These are phyloP conservation scores for Phytophthora podocarpi DNA, from an alignment of 352 stramenopile species.

Conservation along the genomic window DNA sequence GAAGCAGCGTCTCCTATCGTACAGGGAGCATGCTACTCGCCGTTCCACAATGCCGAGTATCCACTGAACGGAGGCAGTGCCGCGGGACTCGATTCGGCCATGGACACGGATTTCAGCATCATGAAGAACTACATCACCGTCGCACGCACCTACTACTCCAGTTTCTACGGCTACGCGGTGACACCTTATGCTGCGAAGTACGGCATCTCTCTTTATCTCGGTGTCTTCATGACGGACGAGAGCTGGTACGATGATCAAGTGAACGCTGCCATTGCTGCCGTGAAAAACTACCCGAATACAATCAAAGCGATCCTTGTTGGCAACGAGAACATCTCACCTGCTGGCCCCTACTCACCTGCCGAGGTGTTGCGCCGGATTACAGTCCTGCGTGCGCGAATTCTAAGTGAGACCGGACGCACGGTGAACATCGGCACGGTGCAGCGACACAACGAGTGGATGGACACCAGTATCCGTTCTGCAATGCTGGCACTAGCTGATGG, in stretches of 20 bases:
- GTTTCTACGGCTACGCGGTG: slow-evolving; percentile 59
- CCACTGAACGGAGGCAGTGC: slow-evolving; percentile 47
- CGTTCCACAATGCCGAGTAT: slow-evolving; percentile 79
- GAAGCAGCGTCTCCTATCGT: slow-evolving; percentile 27
- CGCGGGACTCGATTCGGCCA: slow-evolving; percentile 46
- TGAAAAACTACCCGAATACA: slow-evolving; percentile 57
- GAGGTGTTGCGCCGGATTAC: slow-evolving; percentile 47
- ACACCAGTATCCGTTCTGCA: slow-evolving; percentile 17
- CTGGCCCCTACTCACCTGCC: slow-evolving; percentile 42
- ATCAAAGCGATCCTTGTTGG: slow-evolving; percentile 68
- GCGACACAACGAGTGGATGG: slow-evolving; percentile 65
- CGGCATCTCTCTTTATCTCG: slow-evolving; percentile 67
- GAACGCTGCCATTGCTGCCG: slow-evolving; percentile 44
- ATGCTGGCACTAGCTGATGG: slow-evolving; percentile 56
- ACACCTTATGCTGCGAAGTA: slow-evolving; percentile 44
- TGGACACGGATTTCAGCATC: slow-evolving; percentile 70
- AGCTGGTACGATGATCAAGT: slow-evolving; percentile 63
- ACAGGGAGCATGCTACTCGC: slow-evolving; percentile 71
- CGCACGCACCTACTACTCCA: slow-evolving; percentile 83
- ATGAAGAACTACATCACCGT: slow-evolving; percentile 67
- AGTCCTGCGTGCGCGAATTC: slow-evolving; percentile 36
- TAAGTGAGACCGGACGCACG: slow-evolving; percentile 30
- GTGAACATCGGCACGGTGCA: slow-evolving; percentile 79
- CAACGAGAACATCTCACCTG: slow-evolving; percentile 74
- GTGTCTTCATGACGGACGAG: slow-evolving; percentile 80